Evolutionary conservation across 495 filamentous ascomycete species (phyloP).

Genomic region (Penicillium soppii): DNA sequence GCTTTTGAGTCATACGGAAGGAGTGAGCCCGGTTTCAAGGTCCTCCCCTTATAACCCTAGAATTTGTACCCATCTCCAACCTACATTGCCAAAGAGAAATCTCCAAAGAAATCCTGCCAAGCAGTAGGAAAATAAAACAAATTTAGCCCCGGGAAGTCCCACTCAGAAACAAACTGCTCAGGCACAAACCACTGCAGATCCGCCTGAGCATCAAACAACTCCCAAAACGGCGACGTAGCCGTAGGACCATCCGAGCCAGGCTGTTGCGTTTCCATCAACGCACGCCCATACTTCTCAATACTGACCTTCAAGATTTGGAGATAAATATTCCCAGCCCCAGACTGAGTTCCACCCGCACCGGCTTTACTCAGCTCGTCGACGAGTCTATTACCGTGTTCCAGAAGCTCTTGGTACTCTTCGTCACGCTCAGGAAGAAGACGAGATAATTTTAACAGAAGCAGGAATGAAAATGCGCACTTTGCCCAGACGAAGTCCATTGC

Average conservation of each 20-base stretch:
- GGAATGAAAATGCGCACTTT: slow-evolving; percentile 53
- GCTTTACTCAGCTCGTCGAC: slow-evolving; percentile 42
- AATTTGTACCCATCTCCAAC: no score
- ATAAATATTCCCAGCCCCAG: slow-evolving; percentile 40
- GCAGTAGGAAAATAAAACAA: slow-evolving; percentile 51
- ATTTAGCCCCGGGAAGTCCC: slow-evolving; percentile 54
- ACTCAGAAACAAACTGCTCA: slow-evolving; percentile 52
- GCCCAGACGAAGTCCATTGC: slow-evolving; percentile 59
- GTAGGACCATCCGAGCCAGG: slow-evolving; percentile 14
- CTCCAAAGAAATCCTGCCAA: slow-evolving; percentile 45
- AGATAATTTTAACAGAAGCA: slow-evolving; percentile 51
- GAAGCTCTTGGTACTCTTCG: slow-evolving; percentile 37
- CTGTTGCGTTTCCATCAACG: slow-evolving; percentile 33
- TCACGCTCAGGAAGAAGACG: slow-evolving; percentile 45
- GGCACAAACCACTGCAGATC: slow-evolving; percentile 53
- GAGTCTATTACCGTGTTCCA: slow-evolving; percentile 43
- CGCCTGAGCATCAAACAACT: slow-evolving; percentile 43
- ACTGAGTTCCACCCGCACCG: slow-evolving; percentile 20
- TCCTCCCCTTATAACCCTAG: no score
- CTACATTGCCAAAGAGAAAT: slow-evolving; percentile 37
- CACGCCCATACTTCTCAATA: slow-evolving; percentile 48
- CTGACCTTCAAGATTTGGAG: slow-evolving; percentile 42
- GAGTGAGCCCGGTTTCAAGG: no score
- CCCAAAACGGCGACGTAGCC: slow-evolving; percentile 35
- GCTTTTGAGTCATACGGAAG: no score